These are phyloP conservation scores for Puccinia novopanici DNA, from an alignment of 1,284 basidiomycete genomes.

Conservation along the genomic window DNA sequence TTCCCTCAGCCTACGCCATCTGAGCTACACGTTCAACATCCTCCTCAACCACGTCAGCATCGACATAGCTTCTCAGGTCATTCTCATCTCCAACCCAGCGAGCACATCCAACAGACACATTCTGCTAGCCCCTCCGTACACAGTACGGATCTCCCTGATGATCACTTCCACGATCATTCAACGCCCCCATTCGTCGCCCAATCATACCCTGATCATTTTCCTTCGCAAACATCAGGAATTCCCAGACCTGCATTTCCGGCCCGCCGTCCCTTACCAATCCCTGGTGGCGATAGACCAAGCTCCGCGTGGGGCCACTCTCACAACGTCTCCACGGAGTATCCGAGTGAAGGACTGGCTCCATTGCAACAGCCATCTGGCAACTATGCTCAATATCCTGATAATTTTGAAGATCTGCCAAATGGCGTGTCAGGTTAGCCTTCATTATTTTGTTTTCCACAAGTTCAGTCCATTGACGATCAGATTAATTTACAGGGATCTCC, in stretches of 20 bases:
- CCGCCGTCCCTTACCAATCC: slow-evolving; percentile 41
- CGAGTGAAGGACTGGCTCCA: background rate
- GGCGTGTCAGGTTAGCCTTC: background rate
- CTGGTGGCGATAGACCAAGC: slow-evolving; percentile 23
- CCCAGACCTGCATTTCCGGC: slow-evolving; percentile 17
- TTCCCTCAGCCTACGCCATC: slow-evolving; percentile 32
- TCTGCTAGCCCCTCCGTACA: background rate
- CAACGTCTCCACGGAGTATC: background rate
- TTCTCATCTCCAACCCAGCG: slow-evolving; percentile 25
- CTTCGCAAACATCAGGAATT: slow-evolving; percentile 11
- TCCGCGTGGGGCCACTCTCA: slow-evolving; percentile 26
- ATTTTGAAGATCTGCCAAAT: background rate
- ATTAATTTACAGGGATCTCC: slow-evolving; percentile 2
- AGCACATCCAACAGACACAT: slow-evolving; percentile 1
- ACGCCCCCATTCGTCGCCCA: background rate
- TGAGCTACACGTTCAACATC: slow-evolving; percentile 13
- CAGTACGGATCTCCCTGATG: background rate
- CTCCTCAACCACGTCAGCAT: slow-evolving; percentile 30
- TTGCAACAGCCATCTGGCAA: background rate
- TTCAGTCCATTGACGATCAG: slow-evolving; percentile 2
- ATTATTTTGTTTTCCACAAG: background rate
- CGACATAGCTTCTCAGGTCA: slow-evolving; percentile 44
- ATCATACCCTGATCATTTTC: slow-evolving; percentile 20
- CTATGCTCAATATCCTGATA: slow-evolving; percentile 19
- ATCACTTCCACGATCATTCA: slow-evolving; percentile 11